Evolutionary conservation across 164 flowering plant species (phyloP).

Genomic region (Cinnamomum micranthum): DNA sequence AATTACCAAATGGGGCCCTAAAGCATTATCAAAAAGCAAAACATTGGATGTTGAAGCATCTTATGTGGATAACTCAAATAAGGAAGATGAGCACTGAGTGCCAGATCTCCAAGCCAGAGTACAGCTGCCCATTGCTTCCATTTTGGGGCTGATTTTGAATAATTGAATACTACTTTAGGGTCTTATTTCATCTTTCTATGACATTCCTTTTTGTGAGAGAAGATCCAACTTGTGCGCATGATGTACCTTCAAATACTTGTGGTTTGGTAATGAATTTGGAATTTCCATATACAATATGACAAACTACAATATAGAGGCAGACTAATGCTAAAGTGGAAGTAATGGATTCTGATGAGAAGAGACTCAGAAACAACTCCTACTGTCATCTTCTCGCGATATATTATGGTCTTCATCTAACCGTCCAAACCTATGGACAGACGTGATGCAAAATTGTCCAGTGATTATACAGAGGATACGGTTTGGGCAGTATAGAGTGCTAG

Average conservation of each 20-base stretch:
- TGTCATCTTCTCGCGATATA: too few relatives aligned
- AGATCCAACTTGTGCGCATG: constrained; percentile 18
- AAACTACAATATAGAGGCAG: constrained; percentile 9
- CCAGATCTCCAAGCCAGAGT: constrained; percentile 8
- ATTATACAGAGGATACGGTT: too few relatives aligned
- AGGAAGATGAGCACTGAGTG: constrained; percentile 11
- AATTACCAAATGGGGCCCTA: too few relatives aligned
- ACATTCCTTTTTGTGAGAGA: constrained; percentile 27
- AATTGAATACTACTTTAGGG: constrained; percentile 47
- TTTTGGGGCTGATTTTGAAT: constrained; percentile 50
- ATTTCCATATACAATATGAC: constrained; percentile 9
- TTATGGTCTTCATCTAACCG: too few relatives aligned
- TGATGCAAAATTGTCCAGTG: too few relatives aligned
- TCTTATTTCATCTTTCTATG: constrained; percentile 42
- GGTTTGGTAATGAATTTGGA: constrained; percentile 9
- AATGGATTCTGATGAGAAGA: constrained; percentile 15
- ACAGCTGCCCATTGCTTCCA: constrained; percentile 34
- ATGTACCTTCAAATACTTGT: constrained; percentile 3
- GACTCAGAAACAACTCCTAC: not conserved
- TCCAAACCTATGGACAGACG: too few relatives aligned
- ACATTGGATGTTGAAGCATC: constrained; percentile 20
- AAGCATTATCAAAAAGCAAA: constrained; percentile 8
- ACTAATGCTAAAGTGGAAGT: constrained; percentile 9
- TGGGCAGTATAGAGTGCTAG: too few relatives aligned
- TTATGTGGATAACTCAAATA: constrained; percentile 10